These are phyloP conservation scores for Cladosporium sp. DNA, from an alignment of 2,329 filamentous ascomycete species.

Conservation along the genomic window DNA sequence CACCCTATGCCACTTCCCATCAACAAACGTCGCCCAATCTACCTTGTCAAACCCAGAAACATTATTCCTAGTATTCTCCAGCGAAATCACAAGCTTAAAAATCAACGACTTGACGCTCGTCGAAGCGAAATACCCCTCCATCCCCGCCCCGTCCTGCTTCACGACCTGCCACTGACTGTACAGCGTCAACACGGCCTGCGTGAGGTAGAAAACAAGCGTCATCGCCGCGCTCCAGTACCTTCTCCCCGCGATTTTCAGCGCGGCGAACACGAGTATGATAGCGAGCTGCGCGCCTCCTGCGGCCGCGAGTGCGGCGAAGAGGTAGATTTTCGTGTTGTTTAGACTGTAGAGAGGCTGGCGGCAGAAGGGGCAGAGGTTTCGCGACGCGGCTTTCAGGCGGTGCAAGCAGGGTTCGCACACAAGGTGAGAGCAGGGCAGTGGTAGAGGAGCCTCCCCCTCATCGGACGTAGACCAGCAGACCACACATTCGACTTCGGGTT, in stretches of 20 bases:
- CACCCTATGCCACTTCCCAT: not conserved
- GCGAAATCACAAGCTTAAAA: not conserved
- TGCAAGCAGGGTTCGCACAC: not conserved
- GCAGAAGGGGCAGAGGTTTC: not conserved
- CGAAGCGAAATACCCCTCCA: not conserved
- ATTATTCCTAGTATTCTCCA: fast-evolving
- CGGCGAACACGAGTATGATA: not conserved
- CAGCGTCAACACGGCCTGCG: not conserved
- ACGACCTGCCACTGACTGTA: not conserved
- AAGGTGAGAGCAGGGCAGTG: not conserved
- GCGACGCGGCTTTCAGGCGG: not conserved
- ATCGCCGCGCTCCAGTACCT: not conserved
- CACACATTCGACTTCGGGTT: not conserved
- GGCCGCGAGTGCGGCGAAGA: not conserved
- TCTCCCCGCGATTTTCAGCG: not conserved
- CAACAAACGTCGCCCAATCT: not conserved
- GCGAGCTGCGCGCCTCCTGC: not conserved
- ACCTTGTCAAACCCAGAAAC: not conserved
- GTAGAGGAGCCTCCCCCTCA: not conserved
- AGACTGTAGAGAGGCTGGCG: not conserved
- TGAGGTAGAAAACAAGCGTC: not conserved
- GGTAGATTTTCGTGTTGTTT: not conserved
- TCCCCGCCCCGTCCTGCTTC: not conserved
- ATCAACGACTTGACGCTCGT: not conserved
- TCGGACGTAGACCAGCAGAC: conserved; percentile 6